These are phyloP conservation scores for Sphagnum tenellum DNA, from an alignment of 225 moss, liverwort and hornwort genomes.

Conservation along the genomic window DNA sequence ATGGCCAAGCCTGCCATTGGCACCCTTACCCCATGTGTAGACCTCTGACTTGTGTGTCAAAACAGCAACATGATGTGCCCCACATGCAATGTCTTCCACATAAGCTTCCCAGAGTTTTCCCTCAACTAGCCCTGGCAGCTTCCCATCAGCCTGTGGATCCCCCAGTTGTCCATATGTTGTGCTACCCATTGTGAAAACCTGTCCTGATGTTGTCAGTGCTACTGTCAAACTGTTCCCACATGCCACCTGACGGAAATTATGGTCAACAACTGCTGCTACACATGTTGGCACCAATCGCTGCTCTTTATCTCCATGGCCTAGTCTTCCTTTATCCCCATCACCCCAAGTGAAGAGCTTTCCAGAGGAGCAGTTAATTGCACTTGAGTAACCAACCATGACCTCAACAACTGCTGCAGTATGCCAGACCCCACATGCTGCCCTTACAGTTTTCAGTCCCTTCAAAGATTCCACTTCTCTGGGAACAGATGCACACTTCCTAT, in stretches of 20 bases:
- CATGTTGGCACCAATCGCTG: constrained; percentile 93
- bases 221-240: constrained; percentile 92
- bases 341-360: constrained; percentile 99
- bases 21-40: constrained; percentile 97
- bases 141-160: constrained; percentile 85
- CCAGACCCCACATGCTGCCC: constrained; percentile 97
- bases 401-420: constrained; percentile 98
- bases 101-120: constrained; percentile 64
- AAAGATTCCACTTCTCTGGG: constrained; percentile 95
- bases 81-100: constrained; percentile 88
- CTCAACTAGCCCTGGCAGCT: constrained; percentile 73
- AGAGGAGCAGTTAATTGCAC: constrained; percentile 67
- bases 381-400: constrained; percentile 95
- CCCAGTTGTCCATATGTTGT: constrained; percentile 85
- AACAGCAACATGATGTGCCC: constrained; percentile 90
- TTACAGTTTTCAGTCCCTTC: constrained; percentile 90
- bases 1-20: constrained; percentile 88
- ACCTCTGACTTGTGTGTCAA: constrained; percentile 91
- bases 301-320: constrained; percentile 98
- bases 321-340: constrained; percentile 86
- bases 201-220: constrained; percentile 86
- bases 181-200: constrained; percentile 96
- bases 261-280: constrained; percentile 88
- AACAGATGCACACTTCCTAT: constrained; percentile 66
- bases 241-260: constrained; percentile 90